Base-by-base conservation (phyloP, 345 rosid species). In the Kandelia obovata region DNA sequence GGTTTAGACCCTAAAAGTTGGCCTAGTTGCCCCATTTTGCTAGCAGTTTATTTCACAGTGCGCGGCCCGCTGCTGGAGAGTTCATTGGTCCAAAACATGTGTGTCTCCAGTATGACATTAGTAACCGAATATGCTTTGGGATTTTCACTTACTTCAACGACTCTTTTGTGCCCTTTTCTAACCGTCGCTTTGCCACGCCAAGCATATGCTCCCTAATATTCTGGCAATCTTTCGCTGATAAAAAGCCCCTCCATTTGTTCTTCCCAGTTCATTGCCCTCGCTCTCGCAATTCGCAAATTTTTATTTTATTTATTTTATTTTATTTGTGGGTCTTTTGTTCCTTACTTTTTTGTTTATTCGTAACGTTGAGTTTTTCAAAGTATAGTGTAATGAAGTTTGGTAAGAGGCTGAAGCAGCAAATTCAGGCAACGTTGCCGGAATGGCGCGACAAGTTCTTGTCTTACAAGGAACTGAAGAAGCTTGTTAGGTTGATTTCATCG, bases 391-490 rank as follows among this genome's bases (percentile, higher is more conserved):
- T 93, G 98, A 93, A 93, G 85, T 93, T 93, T 20, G 97, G 97
- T 9, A 93, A 93, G 87, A 80, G 89, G 80, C 62, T 93, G 67
- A 85, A 84, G 80, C 91, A 86, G 57, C 98, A 93, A 71, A 82
- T 86, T 51, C 81, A 84, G 62, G 96, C 89, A 74, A 85, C 96
- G 1, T 72, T 90, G 75, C 96, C 97, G 0, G 90, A 73, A 35
- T 93, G 98, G 98, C 77, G 84, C 4, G 89, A 88, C 86, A 89
- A 89, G 76, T 93, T 75, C 68, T 63, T 93, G 31, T 75, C 87
- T 23, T 93, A 91, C 72, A 89, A 93, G 70, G 90, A 85, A 47
- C 65, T 93, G 80, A 93, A 91, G 88, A 85, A 86, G 81, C 87
- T 89, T 21, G 89, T 93, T 37, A 74, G 78, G 21, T 57, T 76